Evolutionary conservation across 345 rosid species (phyloP).

Genomic region (Viola odorata): DNA sequence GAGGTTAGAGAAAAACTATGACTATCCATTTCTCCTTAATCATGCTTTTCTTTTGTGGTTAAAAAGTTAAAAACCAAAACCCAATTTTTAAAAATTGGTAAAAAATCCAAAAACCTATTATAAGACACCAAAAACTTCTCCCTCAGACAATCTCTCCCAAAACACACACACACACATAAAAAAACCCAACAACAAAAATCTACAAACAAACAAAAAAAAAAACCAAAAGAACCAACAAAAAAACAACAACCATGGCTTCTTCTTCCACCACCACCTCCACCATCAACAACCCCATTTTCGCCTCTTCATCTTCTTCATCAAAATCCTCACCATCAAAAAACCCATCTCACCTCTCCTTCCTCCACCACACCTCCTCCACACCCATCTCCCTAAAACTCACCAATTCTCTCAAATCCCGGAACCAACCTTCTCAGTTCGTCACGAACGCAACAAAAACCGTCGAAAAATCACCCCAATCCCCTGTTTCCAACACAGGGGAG

Average conservation of each 20-base stretch:
- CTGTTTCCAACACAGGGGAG: constrained; percentile 1
- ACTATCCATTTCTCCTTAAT: too few relatives aligned
- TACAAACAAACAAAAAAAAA: neutral
- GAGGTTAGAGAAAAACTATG: too few relatives aligned
- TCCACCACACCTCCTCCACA: constrained; percentile 12
- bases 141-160: neutral
- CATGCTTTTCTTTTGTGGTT: too few relatives aligned
- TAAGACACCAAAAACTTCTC: neutral
- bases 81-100: too few relatives aligned
- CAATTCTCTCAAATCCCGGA: neutral
- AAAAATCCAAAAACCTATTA: neutral
- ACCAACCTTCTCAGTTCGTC: neutral
- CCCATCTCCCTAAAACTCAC: constrained; percentile 22
- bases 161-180: neutral
- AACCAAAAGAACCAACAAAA: neutral
- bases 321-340: constrained; percentile 15
- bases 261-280: constrained; percentile 11
- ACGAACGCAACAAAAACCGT: constrained; percentile 15
- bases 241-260: neutral
- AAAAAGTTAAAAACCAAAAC: too few relatives aligned
- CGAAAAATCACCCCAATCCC: constrained; percentile 6
- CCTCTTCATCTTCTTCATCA: constrained; percentile 10
- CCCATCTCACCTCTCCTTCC: constrained; percentile 19
- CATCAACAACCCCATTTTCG: neutral
- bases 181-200: neutral